Base-by-base conservation (phyloP, 345 rosid species). In the Linum lewisii region DNA sequence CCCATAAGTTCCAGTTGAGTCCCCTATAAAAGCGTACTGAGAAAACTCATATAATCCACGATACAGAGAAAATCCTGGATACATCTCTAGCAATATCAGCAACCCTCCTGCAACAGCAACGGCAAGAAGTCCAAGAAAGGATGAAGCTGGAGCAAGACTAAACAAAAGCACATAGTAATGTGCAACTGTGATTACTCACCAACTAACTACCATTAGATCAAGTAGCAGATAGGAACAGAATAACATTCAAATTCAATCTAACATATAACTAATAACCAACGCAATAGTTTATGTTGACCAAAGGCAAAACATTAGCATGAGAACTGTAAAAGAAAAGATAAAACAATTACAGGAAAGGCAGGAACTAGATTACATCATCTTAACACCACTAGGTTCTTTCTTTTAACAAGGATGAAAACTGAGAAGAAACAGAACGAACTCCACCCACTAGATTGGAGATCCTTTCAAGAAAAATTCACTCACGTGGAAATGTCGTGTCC, bases 41-140 rank as follows among this genome's bases (percentile, higher is more conserved):
- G 83, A 74, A 24, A 92, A 81, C 73, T 92, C 95, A 14, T 88
- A 92, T 61, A 92, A 58, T n/a, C 98, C 97, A 45, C 97, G 97
- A 54, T 60, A 86, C 21, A 92, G 64, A 62, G 95, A 65, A 54
- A 88, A 92, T 44, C 97, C 95, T 21, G 98, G 98, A 76, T 73
- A 92, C 45, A 92, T 37, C 81, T 92, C 93, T 83, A 92, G 32
- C n/a, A 72, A 62, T 44, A 71, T 60, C 60, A 88, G 73, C 95
- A 90, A 83, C 24, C 66, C 66, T 66, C 83, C 98, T 92, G 71
- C 56, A 76, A 62, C 32, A 66, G 58, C 51, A 66, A 73, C n/a
- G n/a, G n/a, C n/a, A 57, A 57, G 29, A 44, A 15, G 22, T 47
- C 37, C 51, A 55, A 25, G 22, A 45, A 55, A 56, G 56, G 53